Conservation (phyloP, 306 rosid genomes). For the Cotoneaster glaucophyllus region DNA sequence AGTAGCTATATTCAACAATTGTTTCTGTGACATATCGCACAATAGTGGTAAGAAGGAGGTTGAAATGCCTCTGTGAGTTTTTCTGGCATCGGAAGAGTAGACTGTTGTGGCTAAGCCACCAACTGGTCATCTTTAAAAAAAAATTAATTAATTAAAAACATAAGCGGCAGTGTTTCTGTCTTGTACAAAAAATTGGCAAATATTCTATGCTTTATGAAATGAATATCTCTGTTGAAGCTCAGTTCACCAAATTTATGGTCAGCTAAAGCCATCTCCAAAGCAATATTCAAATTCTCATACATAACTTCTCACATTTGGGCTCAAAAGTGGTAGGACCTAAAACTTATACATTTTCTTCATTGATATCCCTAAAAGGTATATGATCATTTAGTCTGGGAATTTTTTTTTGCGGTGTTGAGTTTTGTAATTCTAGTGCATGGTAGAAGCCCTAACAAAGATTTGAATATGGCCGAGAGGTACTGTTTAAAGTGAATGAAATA, state of each 20-base stretch:
- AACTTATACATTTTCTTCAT: too few relatives aligned
- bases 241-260: background rate
- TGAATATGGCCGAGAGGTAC: too few relatives aligned
- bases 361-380: background rate
- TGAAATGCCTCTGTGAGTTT: fast-evolving
- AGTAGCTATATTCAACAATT: background rate
- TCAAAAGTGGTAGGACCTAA: background rate
- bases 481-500: background rate
- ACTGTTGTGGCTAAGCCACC: too few relatives aligned
- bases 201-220: too few relatives aligned
- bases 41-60: too few relatives aligned
- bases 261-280: background rate
- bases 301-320: background rate
- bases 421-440: background rate
- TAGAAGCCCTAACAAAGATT: background rate
- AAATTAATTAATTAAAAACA: background rate
- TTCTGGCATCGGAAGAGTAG: background rate
- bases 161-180: background rate
- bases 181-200: background rate
- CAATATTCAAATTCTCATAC: too few relatives aligned
- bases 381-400: background rate
- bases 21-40: background rate
- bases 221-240: background rate
- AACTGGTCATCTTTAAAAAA: too few relatives aligned
- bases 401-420: background rate